Base-by-base conservation (phyloP, 2,329 filamentous ascomycete species). In the Exophiala viscosa region DNA sequence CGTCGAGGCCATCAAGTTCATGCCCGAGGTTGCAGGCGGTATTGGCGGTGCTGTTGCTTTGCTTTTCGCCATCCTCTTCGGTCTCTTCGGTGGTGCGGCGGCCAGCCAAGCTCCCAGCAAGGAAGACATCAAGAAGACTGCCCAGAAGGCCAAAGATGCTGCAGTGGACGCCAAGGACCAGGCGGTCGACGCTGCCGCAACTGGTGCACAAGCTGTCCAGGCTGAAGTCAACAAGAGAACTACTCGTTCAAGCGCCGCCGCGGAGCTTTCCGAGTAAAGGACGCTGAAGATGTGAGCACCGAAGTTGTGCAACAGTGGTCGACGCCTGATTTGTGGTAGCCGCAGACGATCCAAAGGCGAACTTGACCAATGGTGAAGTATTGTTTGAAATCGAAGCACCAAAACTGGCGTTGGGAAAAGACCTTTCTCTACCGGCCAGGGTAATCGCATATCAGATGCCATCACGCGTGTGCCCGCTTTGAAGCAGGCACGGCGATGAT, bases 21-120 rank as follows among this genome's bases (percentile, higher is more conserved):
- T 96, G 60, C 93, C 93, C 61, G 93, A 96, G 76, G 86, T 95
- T 64, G 89, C 90, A 59, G 90, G 84, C 67, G 88, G 84, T 66
- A 76, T 95, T 66, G 87, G 78, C 67, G 87, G 85, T 61, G 70
- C 90, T 60, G 69, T 85, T 41, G 74, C 90, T 51, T 84, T 86
- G 44, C 67, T 93, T 62, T 69, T 95, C 57, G 83, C 86, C 61
- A 65, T 96, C 59, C 72, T 95, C 60, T 73, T 87, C 58, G 80
- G 82, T 63, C 23, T 28, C 5, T 74, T 87, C 59, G 71, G 92
- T 64, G 78, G 81, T 62, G 71, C 83, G 59, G 82, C 83, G 64
- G 78, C 79, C 64, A 78, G 81, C 57, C 73, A 88, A 39, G 80
- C 87, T 41, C 82, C 87, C 60, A 81, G 85, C 65, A 87, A 87